Base-by-base conservation (phyloP, 371 early-diverging fungal species). In the Mucor mucedo region DNA sequence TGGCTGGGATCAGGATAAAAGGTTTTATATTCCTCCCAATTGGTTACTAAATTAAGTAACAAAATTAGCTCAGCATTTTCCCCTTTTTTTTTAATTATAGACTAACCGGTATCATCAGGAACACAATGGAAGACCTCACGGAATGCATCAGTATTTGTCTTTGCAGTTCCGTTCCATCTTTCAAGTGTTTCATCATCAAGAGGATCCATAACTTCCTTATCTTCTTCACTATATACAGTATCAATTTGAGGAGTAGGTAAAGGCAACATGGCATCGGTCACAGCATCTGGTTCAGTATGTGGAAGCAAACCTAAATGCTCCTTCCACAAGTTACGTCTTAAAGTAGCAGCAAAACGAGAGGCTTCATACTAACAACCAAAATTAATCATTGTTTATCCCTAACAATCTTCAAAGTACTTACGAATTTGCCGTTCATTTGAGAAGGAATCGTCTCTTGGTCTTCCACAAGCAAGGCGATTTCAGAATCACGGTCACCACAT, bases 401-500 rank as follows among this genome's bases (percentile, higher is more conserved):
- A 8, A 27, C 9, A 27, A 42, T 16, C 13, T 13, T 8, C n/a
- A 47, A 62, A 2, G 21, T n/a, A 67, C 78, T 68, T 80, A 87
- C 89, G 11, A 81, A 74, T 9, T 83, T 68, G 7, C 91, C 92
- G 60, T 92, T 83, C 93, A 95, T 92, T 45, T 71, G 73, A 1
- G 90, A 86, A n/a, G 79, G 76, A 32, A 96, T 82, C 27, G 72
- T 78, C 29, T 86, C 83, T 14, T 86, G 72, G 68, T 95, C 96
- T 71, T 93, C 92, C 28, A 95, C 82, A 27, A 94, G 58, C 57
- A 93, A 81, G 29, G 94, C 93, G 50, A 95, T 87, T 76, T 98
- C 98, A 27, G 95, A 93, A 68, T 98, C 98, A 65, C 95, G 91
- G 70, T 87, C 86, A 55, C 98, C 98, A 47, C 88, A 76, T 79